Percentiles rank a stretch among this genome's conserved stretches.
These are phyloP conservation scores for Termitomyces sp. DNA, from an alignment of 768 basidiomycete genomes.

Conservation along the genomic window DNA sequence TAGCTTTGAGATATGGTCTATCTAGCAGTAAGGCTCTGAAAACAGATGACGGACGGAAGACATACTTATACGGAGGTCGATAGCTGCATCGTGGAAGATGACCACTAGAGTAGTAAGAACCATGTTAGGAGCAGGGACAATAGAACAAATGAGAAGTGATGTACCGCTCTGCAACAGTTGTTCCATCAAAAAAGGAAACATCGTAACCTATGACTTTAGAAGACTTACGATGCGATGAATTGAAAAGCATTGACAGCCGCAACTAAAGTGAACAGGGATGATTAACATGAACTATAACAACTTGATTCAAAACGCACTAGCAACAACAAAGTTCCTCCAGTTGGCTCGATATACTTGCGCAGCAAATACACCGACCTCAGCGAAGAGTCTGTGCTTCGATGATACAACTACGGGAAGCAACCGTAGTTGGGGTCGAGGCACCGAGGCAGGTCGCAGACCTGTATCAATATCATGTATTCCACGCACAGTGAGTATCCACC, in stretches of 20 bases:
- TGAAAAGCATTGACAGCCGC: constrained; percentile 34
- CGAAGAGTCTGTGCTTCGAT: constrained; percentile 6
- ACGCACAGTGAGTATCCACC: not conserved
- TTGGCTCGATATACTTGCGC: constrained; percentile 32
- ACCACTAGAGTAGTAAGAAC: constrained; percentile 19
- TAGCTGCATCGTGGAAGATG: constrained; percentile 29
- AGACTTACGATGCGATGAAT: constrained; percentile 31
- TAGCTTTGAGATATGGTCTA: constrained; percentile 25
- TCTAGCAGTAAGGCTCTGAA: not conserved
- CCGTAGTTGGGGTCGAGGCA: not conserved
- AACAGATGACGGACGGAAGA: constrained; percentile 7
- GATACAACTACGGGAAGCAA: not conserved
- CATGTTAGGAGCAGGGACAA: not conserved
- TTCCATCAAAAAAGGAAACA: not conserved
- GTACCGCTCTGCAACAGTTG: constrained; percentile 21
- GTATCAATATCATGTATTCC: not conserved
- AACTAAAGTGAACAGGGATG: constrained; percentile 19
- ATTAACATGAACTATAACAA: not conserved
- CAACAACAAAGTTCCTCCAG: constrained; percentile 37
- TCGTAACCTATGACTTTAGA: not conserved
- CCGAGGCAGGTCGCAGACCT: constrained; percentile 7
- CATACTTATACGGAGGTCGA: constrained; percentile 19
- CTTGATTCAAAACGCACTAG: constrained; percentile 20
- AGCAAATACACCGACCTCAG: constrained; percentile 26
- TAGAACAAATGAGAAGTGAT: not conserved